Base-by-base conservation (phyloP, 805 yeast genomes). In the Metschnikowia borealis region DNA sequence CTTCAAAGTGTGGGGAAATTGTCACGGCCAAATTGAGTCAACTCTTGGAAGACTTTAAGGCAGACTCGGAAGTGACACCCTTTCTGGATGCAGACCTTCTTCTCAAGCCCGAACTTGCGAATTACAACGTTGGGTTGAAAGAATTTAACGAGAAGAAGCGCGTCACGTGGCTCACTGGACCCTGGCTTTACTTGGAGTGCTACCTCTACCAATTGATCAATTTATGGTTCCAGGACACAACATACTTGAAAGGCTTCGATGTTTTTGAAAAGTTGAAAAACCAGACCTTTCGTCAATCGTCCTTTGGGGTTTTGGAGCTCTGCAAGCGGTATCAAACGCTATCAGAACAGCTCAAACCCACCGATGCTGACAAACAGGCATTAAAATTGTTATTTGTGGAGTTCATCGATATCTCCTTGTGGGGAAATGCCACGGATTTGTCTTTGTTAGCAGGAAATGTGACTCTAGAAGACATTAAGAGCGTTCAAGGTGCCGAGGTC, bases 361-460 rank as follows among this genome's bases (percentile, higher is more conserved):
- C 26, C 11, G 32, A 49, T 10, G 58, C 62, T 3, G 79, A 74
- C 50, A 53, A 53, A 1, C 82, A 79, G 4, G 65, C 77, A 0
- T 66, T 84, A 54, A 66, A 74, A 53, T 59, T 85, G 11, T 70
- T 89, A 41, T 91, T 90, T 73, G 80, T 76, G 54, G 99, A 94
- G 65, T 87, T 91, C 54, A 69, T 87, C 39, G 96, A 90, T 63
- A 81, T 92, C 49, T 88, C 97, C 0, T 70, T 94, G 48, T 94
- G 99, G 99, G 99, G 99, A 26, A 94, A 94, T 67, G 97, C 98
- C 17, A 89, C 97, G 3, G 99, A 94, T 67, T 77, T 94, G 62
- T 89, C 97, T 0, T 72, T 95, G 48, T 75, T 94, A 54, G 91
- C 95, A 3, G 90, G 88, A 52, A 89, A 92, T n/a, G 82, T 90